Conservation (phyloP, 2,329 filamentous ascomycete species). For the Aspergillus arachidicola region DNA sequence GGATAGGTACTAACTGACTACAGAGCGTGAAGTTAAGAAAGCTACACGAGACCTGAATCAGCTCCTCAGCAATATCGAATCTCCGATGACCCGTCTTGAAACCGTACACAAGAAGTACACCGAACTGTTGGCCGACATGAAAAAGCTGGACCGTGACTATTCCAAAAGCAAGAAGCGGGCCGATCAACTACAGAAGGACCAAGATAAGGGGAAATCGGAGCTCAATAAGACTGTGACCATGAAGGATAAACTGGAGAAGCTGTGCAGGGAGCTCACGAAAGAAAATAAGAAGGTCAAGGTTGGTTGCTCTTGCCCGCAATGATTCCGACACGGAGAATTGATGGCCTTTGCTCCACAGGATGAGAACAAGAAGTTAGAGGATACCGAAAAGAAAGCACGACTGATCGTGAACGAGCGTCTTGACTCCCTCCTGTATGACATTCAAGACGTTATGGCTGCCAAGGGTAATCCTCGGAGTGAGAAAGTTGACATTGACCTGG, state of each 20-base stretch:
- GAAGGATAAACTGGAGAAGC: slow-evolving; percentile 95
- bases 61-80: slow-evolving; percentile 84
- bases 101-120: slow-evolving; percentile 87
- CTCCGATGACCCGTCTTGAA: slow-evolving; percentile 88
- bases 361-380: slow-evolving; percentile 90
- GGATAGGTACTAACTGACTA: slow-evolving; percentile 29
- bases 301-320: slow-evolving; percentile 28
- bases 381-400: slow-evolving; percentile 80
- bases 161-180: slow-evolving; percentile 94
- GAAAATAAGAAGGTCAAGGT: slow-evolving; percentile 99
- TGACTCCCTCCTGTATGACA: slow-evolving; percentile 75
- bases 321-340: neutral
- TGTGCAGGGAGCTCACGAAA: slow-evolving; percentile 89
- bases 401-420: slow-evolving; percentile 83
- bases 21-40: slow-evolving; percentile 91
- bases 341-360: slow-evolving; percentile 56
- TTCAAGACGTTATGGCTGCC: slow-evolving; percentile 85
- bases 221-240: slow-evolving; percentile 86
- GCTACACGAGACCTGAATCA: slow-evolving; percentile 88
- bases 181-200: slow-evolving; percentile 94
- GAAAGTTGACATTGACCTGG: slow-evolving; percentile 81
- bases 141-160: slow-evolving; percentile 89
- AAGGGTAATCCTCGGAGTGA: slow-evolving; percentile 81
- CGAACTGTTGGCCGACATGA: slow-evolving; percentile 91
- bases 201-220: slow-evolving; percentile 85